phyloP scores from a whole-genome alignment of 345 rosid species.

The Brassica nigra region DNA sequence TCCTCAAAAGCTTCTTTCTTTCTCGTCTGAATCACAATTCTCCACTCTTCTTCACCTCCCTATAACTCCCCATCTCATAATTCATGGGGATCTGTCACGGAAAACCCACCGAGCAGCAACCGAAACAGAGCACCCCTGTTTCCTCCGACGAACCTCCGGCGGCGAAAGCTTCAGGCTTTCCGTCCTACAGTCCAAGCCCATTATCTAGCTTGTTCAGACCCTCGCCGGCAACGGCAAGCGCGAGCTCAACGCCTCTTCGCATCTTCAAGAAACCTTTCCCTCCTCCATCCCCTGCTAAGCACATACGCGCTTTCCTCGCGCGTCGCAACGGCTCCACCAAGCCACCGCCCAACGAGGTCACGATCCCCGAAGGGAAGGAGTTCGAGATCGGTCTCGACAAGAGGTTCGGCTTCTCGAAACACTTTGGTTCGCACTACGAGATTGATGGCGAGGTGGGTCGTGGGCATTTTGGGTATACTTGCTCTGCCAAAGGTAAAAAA shows the following conservation, averaged over 20 bases:
- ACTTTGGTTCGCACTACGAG: slow-evolving; percentile 68
- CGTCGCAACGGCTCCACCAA: slow-evolving; percentile 80
- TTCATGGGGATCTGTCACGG: slow-evolving; percentile 95
- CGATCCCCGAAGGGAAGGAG: slow-evolving; percentile 84
- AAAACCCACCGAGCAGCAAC: slow-evolving; percentile 52
- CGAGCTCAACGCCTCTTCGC: slow-evolving; percentile 85
- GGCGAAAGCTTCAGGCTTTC: slow-evolving; percentile 66
- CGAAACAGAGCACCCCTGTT: slow-evolving; percentile 39
- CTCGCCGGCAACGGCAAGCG: slow-evolving; percentile 72
- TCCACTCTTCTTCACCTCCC: not conserved
- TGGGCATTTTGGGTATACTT: slow-evolving; percentile 92
- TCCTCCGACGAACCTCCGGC: slow-evolving; percentile 38
- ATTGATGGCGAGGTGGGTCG: slow-evolving; percentile 90
- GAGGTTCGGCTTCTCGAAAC: slow-evolving; percentile 80
- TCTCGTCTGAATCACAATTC: not conserved
- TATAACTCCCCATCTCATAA: not conserved
- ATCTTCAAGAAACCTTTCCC: slow-evolving; percentile 95
- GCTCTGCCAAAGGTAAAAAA: slow-evolving; percentile 85
- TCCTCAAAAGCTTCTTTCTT: not conserved
- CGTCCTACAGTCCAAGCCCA: slow-evolving; percentile 92
- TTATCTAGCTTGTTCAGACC: slow-evolving; percentile 77
- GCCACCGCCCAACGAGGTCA: slow-evolving; percentile 67
- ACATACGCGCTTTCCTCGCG: slow-evolving; percentile 82
- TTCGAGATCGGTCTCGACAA: slow-evolving; percentile 76
- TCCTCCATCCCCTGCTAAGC: slow-evolving; percentile 98